Conservation (phyloP, 176 grass and related monocot genomes). For the Melocanna baccifera region DNA sequence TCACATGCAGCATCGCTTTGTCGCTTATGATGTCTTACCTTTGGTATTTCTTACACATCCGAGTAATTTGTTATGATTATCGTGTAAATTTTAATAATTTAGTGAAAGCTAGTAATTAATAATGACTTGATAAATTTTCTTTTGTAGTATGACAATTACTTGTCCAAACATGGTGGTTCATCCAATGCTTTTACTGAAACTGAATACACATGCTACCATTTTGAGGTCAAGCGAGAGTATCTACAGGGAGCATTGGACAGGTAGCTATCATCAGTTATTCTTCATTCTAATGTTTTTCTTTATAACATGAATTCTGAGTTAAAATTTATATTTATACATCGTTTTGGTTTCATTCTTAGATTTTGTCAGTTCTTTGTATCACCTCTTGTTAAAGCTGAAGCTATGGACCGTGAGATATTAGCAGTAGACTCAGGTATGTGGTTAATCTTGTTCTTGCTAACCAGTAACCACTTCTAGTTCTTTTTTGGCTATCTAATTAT, state of each 20-base stretch:
- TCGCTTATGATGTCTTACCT: conserved; percentile 2
- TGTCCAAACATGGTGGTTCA: conserved; percentile 90
- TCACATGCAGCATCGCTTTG: neutral
- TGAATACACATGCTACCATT: conserved; percentile 93
- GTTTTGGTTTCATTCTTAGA: conserved; percentile 55
- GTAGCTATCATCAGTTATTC: conserved; percentile 35
- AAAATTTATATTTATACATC: conserved; percentile 26
- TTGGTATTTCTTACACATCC: conserved; percentile 21
- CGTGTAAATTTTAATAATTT: neutral
- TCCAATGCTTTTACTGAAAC: conserved; percentile 96
- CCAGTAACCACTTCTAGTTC: neutral
- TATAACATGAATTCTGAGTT: conserved; percentile 9
- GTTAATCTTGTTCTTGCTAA: conserved; percentile 24
- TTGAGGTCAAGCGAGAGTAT: conserved; percentile 80
- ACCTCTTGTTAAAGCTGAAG: conserved; percentile 89
- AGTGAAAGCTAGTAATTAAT: neutral
- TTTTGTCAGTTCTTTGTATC: conserved; percentile 99
- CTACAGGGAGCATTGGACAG: conserved; percentile 88
- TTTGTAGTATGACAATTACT: conserved; percentile 89
- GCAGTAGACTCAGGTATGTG: conserved; percentile 88
- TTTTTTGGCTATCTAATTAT: conserved; percentile 26
- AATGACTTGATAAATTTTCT: no score
- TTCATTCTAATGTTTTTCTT: conserved; percentile 28
- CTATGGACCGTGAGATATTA: conserved; percentile 93
- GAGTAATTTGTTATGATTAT: neutral